A percentile compares a stretch with the other conserved stretches of the same genome.
Conservation (phyloP, 768 basidiomycete species). For the Kwoniella dendrophila region DNA sequence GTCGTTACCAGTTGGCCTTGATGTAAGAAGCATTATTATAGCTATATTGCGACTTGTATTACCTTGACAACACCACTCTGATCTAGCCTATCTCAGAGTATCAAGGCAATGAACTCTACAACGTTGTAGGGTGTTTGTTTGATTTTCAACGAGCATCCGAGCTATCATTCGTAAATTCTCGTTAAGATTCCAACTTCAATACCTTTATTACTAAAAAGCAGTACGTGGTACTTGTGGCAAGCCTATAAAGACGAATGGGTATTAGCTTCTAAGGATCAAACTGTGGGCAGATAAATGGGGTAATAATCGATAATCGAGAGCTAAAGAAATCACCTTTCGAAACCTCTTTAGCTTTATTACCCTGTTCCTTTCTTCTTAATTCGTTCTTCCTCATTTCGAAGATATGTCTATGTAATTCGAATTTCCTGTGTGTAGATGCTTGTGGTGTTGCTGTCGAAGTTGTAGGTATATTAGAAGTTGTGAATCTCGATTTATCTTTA, state of each 20-base stretch:
- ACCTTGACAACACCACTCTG: too few relatives aligned
- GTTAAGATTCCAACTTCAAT: too few relatives aligned
- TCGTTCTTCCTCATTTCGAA: constrained; percentile 78
- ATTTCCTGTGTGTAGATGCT: constrained; percentile 66
- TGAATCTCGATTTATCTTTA: constrained; percentile 33
- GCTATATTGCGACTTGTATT: too few relatives aligned
- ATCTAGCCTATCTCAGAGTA: too few relatives aligned
- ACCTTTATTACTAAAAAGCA: constrained; percentile 12
- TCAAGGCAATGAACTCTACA: too few relatives aligned
- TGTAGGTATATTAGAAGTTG: constrained; percentile 29
- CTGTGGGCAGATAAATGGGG: background rate
- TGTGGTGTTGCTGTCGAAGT: constrained; percentile 44
- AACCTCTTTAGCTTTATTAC: constrained; percentile 52
- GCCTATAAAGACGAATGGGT: constrained; percentile 2
- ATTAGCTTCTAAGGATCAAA: background rate
- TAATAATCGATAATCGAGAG: background rate
- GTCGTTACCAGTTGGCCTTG: too few relatives aligned
- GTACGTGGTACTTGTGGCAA: constrained; percentile 28
- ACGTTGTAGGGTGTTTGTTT: too few relatives aligned
- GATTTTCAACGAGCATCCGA: too few relatives aligned
- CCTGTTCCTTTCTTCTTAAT: constrained; percentile 72
- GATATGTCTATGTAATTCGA: constrained; percentile 77
- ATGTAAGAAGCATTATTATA: too few relatives aligned
- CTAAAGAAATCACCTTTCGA: constrained; percentile 51
- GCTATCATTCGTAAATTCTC: too few relatives aligned